Base-by-base conservation (phyloP, 306 rosid species). In the Glycine soja region DNA sequence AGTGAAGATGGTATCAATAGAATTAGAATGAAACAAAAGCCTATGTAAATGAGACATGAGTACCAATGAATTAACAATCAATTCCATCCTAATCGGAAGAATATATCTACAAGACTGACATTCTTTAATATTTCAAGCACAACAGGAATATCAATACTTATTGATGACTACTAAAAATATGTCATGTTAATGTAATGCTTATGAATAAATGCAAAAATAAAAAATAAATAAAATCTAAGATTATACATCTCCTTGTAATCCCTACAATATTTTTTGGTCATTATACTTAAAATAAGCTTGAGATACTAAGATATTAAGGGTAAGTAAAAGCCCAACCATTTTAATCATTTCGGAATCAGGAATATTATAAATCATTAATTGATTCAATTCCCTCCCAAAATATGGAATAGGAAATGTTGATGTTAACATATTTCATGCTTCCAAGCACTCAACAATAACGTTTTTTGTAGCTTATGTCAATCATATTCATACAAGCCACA, bases 71-170 rank as follows among this genome's bases (percentile, higher is more conserved):
- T 65, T 65, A 19, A 40, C 30, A 40, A 57, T 68, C 67, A 53
- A 48, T 57, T 48, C 32, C 45, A 32, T 47, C 47, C 65, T 2
- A 48, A 70, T 63, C 38, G 62, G 48, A 81, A 52, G 63, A 81
- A 46, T 40, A 36, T 15, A 69, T 34, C 46, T 53, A 48, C 46
- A 62, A 81, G 80, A 66, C 10, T 40, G 43, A 40, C 70, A 81
- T 30, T 63, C 32, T 76, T 53, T 14, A 61, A 62, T 36, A 66
- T 81, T 34, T 73, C 38, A 73, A 64, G 75, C 53, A 81, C 72
- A 54, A 47, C 47, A 34, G 50, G 47, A 75, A 83, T 51, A 71
- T 34, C 54, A 62, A 77, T 66, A 64, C 48, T 18, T 36, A 46
- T 11, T 7, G 18, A 54, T 45, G 16, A 38, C 2, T 15, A 50